Base-by-base conservation (phyloP, 495 filamentous ascomycete species). In the Haplographium delicatum region DNA sequence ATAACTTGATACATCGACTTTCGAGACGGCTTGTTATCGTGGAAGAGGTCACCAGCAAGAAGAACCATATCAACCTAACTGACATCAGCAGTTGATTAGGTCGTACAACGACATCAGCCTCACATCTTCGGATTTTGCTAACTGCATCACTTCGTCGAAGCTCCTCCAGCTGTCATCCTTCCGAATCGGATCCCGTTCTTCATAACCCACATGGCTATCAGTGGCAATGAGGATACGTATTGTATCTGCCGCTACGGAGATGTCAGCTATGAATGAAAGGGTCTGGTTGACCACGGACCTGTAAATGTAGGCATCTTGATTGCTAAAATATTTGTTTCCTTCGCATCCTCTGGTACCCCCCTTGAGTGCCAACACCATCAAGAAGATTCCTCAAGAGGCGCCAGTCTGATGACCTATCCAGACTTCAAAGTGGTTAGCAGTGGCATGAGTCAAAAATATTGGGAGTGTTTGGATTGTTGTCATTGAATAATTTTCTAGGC, bases 1-100 rank as follows among this genome's bases (percentile, higher is more conserved):
- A 96, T 97, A 44, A 96, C 93, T 54, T 97, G 85, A 63, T 94
- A 97, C 86, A 99, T 89, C 27, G 89, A 78, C 60, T 95, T 94
- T 37, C 94, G 78, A n/a, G 88, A 95, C 4, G 93, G 93, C 62
- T 95, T 95, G 60, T 99, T 99, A 54, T 99, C 93, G 64, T 99
- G 93, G 68, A 99, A 99, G 1, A 99, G 76, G 62, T 99, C 93
- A 22, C 93, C 93, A 6, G 82, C 91, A 16, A 97, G 77, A 9
- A 99, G 75, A 5, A 99, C 84, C 94, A 97, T 96, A 68, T 99
- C 93, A 47, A 87, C 73, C 72, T 76, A 35, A 5, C 8, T 30
- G 16, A 18, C 7, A 28, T 38, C 50, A 42, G 50, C 20, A 47
- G n/a, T 35, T 19, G 7, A 19, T 38, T 24, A 13, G 33, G 25